Evolutionary conservation across 2,329 filamentous ascomycete genomes (phyloP).

Genomic region (Venturia carpophila): DNA sequence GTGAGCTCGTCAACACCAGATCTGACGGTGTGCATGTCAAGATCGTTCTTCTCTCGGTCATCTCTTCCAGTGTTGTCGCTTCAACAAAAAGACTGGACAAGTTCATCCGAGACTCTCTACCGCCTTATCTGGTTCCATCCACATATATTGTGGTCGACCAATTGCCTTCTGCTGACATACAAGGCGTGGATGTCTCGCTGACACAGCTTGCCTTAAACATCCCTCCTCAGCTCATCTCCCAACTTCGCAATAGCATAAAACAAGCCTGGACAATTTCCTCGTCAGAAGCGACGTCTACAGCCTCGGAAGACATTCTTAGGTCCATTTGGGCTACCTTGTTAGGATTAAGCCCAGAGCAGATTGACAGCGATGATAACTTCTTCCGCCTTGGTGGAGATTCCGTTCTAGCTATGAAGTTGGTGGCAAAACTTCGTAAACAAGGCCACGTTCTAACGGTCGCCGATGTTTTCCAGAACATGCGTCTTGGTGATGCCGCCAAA

Average conservation of each 20-base stretch:
- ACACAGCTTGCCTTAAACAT: not conserved
- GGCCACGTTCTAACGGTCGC: slow-evolving; percentile 35
- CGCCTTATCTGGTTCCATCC: slow-evolving; percentile 42
- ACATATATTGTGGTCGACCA: slow-evolving; percentile 37
- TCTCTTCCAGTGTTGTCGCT: slow-evolving; percentile 25
- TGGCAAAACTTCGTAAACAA: slow-evolving; percentile 31
- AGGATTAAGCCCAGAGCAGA: slow-evolving; percentile 27
- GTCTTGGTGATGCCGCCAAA: slow-evolving; percentile 46
- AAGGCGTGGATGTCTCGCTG: not conserved
- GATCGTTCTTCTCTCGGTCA: slow-evolving; percentile 22
- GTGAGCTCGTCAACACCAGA: not conserved
- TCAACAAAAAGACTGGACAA: slow-evolving; percentile 37
- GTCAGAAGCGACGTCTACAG: not conserved
- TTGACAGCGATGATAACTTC: slow-evolving; percentile 36
- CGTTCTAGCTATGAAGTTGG: slow-evolving; percentile 39
- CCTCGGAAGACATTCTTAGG: slow-evolving; percentile 23
- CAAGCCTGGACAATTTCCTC: not conserved
- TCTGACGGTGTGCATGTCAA: not conserved
- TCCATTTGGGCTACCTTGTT: slow-evolving; percentile 27
- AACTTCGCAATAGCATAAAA: not conserved
- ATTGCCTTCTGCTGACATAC: slow-evolving; percentile 25
- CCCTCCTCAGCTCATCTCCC: not conserved
- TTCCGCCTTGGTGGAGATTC: slow-evolving; percentile 42
- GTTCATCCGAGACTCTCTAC: slow-evolving; percentile 37
- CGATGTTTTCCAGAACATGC: slow-evolving; percentile 37